Conservation (phyloP, 352 stramenopile genomes). For the Globisporangium ultimum region DNA sequence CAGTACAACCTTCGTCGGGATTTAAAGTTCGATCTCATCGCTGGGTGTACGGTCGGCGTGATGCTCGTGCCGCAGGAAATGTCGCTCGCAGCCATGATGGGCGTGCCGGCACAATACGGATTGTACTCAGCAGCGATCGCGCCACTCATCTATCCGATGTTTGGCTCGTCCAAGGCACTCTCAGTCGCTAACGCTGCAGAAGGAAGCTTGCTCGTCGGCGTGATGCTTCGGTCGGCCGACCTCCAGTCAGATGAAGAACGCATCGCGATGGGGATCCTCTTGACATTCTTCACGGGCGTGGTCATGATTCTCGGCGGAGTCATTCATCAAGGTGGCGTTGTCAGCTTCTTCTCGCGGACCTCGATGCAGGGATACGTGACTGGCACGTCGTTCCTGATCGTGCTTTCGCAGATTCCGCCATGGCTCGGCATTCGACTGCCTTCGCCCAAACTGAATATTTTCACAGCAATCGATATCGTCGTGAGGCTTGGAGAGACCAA, state of each 20-base stretch:
- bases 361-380: slow-evolving; percentile 77
- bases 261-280: slow-evolving; percentile 57
- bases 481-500: slow-evolving; percentile 47
- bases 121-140: slow-evolving; percentile 70
- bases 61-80: slow-evolving; percentile 93
- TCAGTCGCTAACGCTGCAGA: slow-evolving; percentile 70
- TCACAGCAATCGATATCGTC: slow-evolving; percentile 55
- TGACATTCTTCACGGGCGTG: slow-evolving; percentile 62
- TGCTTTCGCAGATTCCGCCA: slow-evolving; percentile 55
- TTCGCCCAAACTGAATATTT: slow-evolving; percentile 41
- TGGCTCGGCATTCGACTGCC: slow-evolving; percentile 58
- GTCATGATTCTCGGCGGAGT: slow-evolving; percentile 58
- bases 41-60: slow-evolving; percentile 74
- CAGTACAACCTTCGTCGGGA: slow-evolving; percentile 55
- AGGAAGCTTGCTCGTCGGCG: slow-evolving; percentile 58
- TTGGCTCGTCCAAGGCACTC: slow-evolving; percentile 56
- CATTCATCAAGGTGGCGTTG: slow-evolving; percentile 53
- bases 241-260: slow-evolving; percentile 51
- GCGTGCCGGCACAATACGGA: slow-evolving; percentile 62
- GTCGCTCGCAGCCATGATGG: slow-evolving; percentile 89
- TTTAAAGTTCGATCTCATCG: slow-evolving; percentile 65
- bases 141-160: slow-evolving; percentile 69
- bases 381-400: slow-evolving; percentile 59
- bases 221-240: slow-evolving; percentile 48
- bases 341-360: slow-evolving; percentile 70